Conservation (phyloP, 306 rosid genomes). For the Vachellia collinsii region DNA sequence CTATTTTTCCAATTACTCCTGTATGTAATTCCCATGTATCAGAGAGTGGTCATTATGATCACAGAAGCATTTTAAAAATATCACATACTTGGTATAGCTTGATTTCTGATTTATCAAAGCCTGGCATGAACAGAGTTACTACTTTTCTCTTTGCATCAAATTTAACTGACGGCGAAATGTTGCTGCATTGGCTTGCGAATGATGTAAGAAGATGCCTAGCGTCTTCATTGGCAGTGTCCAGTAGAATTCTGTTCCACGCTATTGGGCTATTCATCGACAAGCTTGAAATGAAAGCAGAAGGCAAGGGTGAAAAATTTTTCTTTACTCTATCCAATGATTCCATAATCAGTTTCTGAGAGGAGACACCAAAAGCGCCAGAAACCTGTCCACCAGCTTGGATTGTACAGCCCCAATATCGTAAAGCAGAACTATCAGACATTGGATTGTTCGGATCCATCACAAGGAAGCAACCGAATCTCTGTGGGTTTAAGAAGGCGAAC, state of each 20-base stretch:
- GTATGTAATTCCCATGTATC: too few species aligned
- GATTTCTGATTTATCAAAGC: constrained; percentile 93
- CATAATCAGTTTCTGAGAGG: constrained; percentile 44
- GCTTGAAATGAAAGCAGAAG: constrained; percentile 69
- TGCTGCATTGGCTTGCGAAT: constrained; percentile 45
- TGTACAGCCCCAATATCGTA: constrained; percentile 92
- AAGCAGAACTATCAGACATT: constrained; percentile 67
- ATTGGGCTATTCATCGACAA: constrained; percentile 43
- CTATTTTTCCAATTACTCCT: too few species aligned
- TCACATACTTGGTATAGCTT: constrained; percentile 81
- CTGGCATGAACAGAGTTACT: constrained; percentile 87
- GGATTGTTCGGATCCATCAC: constrained; percentile 77
- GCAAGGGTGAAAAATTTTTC: constrained; percentile 65
- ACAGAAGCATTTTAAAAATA: background rate
- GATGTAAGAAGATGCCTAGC: constrained; percentile 63
- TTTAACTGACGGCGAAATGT: constrained; percentile 52
- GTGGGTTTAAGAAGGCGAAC: constrained; percentile 70
- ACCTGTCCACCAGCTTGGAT: constrained; percentile 89
- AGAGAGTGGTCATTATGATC: background rate
- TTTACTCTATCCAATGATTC: constrained; percentile 53
- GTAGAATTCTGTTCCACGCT: constrained; percentile 63
- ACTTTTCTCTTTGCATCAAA: constrained; percentile 68
- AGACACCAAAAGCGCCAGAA: constrained; percentile 74
- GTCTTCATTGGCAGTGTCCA: constrained; percentile 44
- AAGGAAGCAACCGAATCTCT: constrained; percentile 74